These are phyloP conservation scores for Xanthoparmelia taractica DNA, from an alignment of 495 filamentous ascomycete species.

Conservation along the genomic window DNA sequence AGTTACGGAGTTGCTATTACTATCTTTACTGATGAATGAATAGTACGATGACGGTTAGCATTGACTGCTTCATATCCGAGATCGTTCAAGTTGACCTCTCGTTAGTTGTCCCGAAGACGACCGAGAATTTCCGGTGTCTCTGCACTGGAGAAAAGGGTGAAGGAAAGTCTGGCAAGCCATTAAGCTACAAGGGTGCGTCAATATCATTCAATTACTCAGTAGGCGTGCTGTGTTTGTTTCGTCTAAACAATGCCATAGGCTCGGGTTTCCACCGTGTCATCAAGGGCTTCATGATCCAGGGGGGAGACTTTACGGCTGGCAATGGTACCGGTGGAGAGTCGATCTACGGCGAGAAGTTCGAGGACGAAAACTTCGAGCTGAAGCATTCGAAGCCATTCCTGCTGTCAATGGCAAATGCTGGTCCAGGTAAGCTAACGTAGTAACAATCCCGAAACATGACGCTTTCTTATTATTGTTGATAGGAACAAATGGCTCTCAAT, in stretches of 20 bases:
- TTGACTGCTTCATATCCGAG: slow-evolving; percentile 2
- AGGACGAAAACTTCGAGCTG: slow-evolving; percentile 89
- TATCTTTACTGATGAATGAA: slow-evolving; percentile 7
- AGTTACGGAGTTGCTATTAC: slow-evolving; percentile 1
- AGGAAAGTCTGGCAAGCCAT: slow-evolving; percentile 74
- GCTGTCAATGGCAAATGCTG: slow-evolving; percentile 95
- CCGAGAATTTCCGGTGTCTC: slow-evolving; percentile 88
- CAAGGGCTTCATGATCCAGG: slow-evolving; percentile 99
- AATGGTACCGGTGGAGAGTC: slow-evolving; percentile 96
- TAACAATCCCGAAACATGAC: background rate
- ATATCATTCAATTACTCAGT: background rate
- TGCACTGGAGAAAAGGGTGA: slow-evolving; percentile 90
- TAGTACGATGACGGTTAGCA: slow-evolving; percentile 67
- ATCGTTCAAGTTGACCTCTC: slow-evolving; percentile 8
- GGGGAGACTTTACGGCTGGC: slow-evolving; percentile 93
- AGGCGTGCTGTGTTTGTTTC: background rate
- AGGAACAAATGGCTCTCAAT: slow-evolving; percentile 90
- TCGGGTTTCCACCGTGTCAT: slow-evolving; percentile 95
- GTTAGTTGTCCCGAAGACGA: slow-evolving; percentile 82
- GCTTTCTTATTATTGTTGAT: background rate
- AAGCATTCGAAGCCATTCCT: slow-evolving; percentile 95
- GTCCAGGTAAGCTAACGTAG: slow-evolving; percentile 53
- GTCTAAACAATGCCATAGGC: slow-evolving; percentile 34
- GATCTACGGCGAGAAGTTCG: slow-evolving; percentile 97
- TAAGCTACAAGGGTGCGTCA: slow-evolving; percentile 55